These are phyloP conservation scores for Starmera stellimalicola DNA, from an alignment of 1,139 yeast species.

Conservation along the genomic window DNA sequence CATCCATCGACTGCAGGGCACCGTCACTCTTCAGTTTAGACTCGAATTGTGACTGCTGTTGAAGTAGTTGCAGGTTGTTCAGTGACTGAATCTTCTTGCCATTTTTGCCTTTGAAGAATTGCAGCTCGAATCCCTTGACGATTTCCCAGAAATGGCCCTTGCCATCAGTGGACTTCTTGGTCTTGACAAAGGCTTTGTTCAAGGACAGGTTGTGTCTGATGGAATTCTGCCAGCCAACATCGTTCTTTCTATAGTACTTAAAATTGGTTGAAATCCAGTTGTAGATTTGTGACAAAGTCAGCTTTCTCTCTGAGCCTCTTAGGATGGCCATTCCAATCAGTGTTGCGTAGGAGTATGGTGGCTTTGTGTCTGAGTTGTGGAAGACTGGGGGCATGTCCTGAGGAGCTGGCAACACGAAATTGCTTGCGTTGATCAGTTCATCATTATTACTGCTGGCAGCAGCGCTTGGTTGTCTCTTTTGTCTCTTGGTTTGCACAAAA, in stretches of 20 bases:
- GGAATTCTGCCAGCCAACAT: constrained; percentile 92
- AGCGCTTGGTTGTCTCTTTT: not conserved
- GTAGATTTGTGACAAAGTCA: constrained; percentile 87
- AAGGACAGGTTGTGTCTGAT: constrained; percentile 79
- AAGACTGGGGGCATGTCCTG: constrained; percentile 15
- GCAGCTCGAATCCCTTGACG: constrained; percentile 71
- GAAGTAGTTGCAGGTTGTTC: not conserved
- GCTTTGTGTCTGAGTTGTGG: constrained; percentile 38
- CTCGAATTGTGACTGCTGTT: constrained; percentile 4
- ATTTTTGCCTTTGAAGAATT: constrained; percentile 60
- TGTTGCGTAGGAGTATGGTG: constrained; percentile 92
- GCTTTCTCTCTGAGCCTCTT: constrained; percentile 67
- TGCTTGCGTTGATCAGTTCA: constrained; percentile 6
- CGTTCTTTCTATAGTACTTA: constrained; percentile 72
- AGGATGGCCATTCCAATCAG: constrained; percentile 90
- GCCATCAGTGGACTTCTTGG: constrained; percentile 89
- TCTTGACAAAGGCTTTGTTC: constrained; percentile 82
- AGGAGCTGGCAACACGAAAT: constrained; percentile 14
- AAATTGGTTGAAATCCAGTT: constrained; percentile 88
- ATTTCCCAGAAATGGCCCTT: constrained; percentile 97
- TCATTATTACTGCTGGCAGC: not conserved
- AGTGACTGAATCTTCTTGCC: constrained; percentile 25
- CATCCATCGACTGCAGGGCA: not conserved
- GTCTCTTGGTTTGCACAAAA: constrained; percentile 5
- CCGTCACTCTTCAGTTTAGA: not conserved